Percentiles rank a stretch among this genome's conserved stretches.
Evolutionary conservation across 192 early-diverging fungal species (phyloP).

Genomic region (Backusella tarrabulga): DNA sequence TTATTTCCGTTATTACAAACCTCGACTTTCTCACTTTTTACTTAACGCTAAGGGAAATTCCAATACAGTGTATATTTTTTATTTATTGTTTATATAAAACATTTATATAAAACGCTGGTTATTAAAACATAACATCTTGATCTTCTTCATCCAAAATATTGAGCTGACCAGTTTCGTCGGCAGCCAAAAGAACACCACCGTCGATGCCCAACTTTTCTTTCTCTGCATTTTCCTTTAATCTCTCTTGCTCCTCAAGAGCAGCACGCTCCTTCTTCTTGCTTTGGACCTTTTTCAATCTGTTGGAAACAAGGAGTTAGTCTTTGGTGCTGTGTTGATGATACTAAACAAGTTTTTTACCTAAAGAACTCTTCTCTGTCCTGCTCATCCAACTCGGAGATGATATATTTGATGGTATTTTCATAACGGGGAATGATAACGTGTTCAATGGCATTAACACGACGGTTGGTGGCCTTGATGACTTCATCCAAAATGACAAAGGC

Average conservation of each 20-base stretch:
- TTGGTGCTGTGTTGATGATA: neutral
- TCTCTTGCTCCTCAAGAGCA: conserved; percentile 53
- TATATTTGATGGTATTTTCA: conserved; percentile 98
- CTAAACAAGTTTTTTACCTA: conserved; percentile 40
- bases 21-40: no score
- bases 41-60: no score
- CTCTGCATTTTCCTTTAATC: conserved; percentile 2
- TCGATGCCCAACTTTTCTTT: conserved; percentile 11
- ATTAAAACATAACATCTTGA: conserved; percentile 30
- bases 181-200: conserved; percentile 19
- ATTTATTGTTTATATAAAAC: neutral
- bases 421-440: conserved; percentile 98
- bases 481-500: conserved; percentile 99
- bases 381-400: conserved; percentile 96
- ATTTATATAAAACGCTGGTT: neutral
- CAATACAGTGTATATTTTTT: neutral
- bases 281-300: conserved; percentile 95
- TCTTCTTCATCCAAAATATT: conserved; percentile 36
- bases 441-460: conserved; percentile 99
- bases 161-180: conserved; percentile 33
- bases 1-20: no score
- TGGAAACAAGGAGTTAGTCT: neutral
- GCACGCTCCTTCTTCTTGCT: conserved; percentile 93
- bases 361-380: conserved; percentile 99
- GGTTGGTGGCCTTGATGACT: conserved; percentile 98